Percentiles rank a stretch among this genome's conserved stretches.
Evolutionary conservation across 768 basidiomycete species (phyloP).

Genomic region (Agrocybe pediades): DNA sequence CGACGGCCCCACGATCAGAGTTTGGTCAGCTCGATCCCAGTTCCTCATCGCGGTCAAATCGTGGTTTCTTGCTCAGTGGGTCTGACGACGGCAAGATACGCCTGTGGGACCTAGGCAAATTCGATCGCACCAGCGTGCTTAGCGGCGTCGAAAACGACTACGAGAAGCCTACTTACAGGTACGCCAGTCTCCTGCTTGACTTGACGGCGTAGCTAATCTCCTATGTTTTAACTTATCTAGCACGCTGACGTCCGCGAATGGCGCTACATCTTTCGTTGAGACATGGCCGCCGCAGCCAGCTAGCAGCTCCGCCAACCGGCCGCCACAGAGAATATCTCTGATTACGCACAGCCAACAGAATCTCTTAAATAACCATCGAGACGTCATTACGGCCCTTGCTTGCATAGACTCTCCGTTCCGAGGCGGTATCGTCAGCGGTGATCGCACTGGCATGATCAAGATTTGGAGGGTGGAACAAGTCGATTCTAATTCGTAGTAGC

Average conservation of each 20-base stretch:
- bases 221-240: constrained; percentile 22
- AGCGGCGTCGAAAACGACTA: constrained; percentile 77
- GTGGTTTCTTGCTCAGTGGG: constrained; percentile 83
- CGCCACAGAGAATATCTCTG: constrained; percentile 74
- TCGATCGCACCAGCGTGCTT: constrained; percentile 75
- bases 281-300: constrained; percentile 54
- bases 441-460: constrained; percentile 87
- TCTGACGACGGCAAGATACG: constrained; percentile 89
- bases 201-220: neutral
- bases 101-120: constrained; percentile 81
- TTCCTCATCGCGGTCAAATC: constrained; percentile 39
- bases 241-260: constrained; percentile 39
- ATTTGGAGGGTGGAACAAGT: constrained; percentile 78
- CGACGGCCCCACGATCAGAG: constrained; percentile 52
- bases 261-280: constrained; percentile 59
- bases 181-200: constrained; percentile 15
- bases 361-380: constrained; percentile 85
- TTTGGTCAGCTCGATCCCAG: constrained; percentile 46
- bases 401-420: constrained; percentile 93
- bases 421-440: constrained; percentile 90
- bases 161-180: constrained; percentile 83
- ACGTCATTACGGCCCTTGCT: constrained; percentile 82
- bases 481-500: constrained; percentile 24
- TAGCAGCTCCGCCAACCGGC: constrained; percentile 58
- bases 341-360: constrained; percentile 85